These are phyloP conservation scores for Graphiopsis chlorocephala DNA, from an alignment of 2,329 filamentous ascomycete genomes.

Conservation along the genomic window DNA sequence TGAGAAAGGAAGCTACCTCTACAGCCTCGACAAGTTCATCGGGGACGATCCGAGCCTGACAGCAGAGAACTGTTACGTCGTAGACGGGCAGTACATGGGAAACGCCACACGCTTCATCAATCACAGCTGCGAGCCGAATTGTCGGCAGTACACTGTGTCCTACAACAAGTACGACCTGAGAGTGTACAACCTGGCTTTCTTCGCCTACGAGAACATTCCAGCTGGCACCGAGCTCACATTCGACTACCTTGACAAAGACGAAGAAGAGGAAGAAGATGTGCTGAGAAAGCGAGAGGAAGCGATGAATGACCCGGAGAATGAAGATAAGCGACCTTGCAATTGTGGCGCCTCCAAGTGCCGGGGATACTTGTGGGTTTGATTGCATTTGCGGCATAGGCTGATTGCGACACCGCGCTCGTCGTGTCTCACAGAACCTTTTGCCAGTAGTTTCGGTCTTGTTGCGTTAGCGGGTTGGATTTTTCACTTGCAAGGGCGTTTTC, in stretches of 20 bases:
- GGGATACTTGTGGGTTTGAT: conserved; percentile 60
- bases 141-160: conserved; percentile 74
- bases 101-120: conserved; percentile 81
- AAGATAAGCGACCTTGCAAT: conserved; percentile 41
- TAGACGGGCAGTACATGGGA: conserved; percentile 71
- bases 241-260: conserved; percentile 70
- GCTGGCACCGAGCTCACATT: conserved; percentile 72
- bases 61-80: conserved; percentile 42
- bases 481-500: neutral
- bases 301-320: conserved; percentile 51
- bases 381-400: too few species aligned
- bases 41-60: conserved; percentile 44
- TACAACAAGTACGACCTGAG: conserved; percentile 72
- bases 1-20: conserved; percentile 74
- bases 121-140: conserved; percentile 75
- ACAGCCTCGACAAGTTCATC: conserved; percentile 74
- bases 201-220: conserved; percentile 65
- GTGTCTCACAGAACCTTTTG: neutral
- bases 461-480: neutral
- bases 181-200: conserved; percentile 74
- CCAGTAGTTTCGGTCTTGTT: neutral
- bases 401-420: neutral
- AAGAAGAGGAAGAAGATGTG: conserved; percentile 37
- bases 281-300: conserved; percentile 35
- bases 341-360: conserved; percentile 67